Evolutionary conservation across 2,329 filamentous ascomycete species (phyloP).

Genomic region (Aphanocladium album): DNA sequence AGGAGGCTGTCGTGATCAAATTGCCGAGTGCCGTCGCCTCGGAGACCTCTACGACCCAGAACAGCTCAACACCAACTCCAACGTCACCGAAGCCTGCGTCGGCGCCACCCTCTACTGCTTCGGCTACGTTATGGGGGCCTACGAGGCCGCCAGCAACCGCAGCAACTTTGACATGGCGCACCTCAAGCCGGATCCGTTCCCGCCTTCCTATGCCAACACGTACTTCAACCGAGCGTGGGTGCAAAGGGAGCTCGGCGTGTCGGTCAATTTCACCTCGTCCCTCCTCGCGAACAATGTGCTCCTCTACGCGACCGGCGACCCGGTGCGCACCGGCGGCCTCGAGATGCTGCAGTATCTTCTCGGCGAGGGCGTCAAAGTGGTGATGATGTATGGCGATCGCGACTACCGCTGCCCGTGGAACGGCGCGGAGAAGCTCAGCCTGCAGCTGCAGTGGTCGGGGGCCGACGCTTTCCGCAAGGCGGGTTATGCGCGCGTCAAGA

Average conservation of each 20-base stretch:
- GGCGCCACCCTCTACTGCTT: constrained; percentile 22
- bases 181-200: constrained; percentile 50
- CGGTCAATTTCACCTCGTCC: constrained; percentile 44
- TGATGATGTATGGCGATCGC: constrained; percentile 60
- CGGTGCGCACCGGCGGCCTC: not conserved
- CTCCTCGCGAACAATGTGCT: constrained; percentile 30
- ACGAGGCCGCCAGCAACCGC: not conserved
- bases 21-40: constrained; percentile 42
- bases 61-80: constrained; percentile 46
- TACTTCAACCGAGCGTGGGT: constrained; percentile 58
- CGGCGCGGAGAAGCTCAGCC: constrained; percentile 64
- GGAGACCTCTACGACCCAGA: constrained; percentile 30
- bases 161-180: constrained; percentile 53
- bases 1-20: constrained; percentile 46
- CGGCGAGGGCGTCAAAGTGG: constrained; percentile 57
- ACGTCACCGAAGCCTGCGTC: not conserved
- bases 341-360: constrained; percentile 52
- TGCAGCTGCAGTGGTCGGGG: constrained; percentile 49
- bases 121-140: not conserved
- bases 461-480: constrained; percentile 50
- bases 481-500: constrained; percentile 64
- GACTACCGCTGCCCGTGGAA: constrained; percentile 59
- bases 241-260: constrained; percentile 55
- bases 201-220: constrained; percentile 52
- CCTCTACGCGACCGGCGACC: not conserved